Percentiles rank a stretch among this genome's conserved stretches.
These are phyloP conservation scores for Trichocomaceae sp. DNA, from an alignment of 2,329 filamentous ascomycete genomes.

Conservation along the genomic window DNA sequence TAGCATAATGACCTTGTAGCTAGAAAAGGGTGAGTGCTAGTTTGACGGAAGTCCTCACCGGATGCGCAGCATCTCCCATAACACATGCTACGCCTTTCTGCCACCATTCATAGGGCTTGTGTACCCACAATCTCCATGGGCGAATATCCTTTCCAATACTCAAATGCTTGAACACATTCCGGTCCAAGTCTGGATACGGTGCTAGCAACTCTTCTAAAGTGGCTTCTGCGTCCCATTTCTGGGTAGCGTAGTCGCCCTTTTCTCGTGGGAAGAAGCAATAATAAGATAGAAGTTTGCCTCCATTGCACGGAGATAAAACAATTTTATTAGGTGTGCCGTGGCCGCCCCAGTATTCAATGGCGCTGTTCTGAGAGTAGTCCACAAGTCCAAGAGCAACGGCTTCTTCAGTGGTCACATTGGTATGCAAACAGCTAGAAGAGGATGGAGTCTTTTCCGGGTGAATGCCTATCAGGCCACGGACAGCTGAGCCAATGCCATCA, in stretches of 20 bases:
- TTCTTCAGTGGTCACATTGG: constrained; percentile 58
- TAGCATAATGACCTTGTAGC: background rate
- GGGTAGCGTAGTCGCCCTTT: constrained; percentile 54
- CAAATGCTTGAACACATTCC: constrained; percentile 52
- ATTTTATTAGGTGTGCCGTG: constrained; percentile 61
- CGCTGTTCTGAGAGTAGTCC: constrained; percentile 55
- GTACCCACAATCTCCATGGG: constrained; percentile 54
- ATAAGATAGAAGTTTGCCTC: constrained; percentile 58
- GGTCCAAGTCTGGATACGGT: constrained; percentile 56
- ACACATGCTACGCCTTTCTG: constrained; percentile 49
- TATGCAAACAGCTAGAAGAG: constrained; percentile 57
- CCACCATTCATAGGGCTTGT: constrained; percentile 53
- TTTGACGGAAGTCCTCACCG: constrained; percentile 21
- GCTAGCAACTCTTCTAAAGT: constrained; percentile 55
- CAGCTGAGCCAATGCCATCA: constrained; percentile 61
- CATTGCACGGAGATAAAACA: constrained; percentile 62
- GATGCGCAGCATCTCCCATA: constrained; percentile 61
- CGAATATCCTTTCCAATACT: constrained; percentile 56
- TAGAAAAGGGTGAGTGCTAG: background rate
- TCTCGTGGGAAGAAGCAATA: constrained; percentile 63
- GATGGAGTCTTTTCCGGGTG: constrained; percentile 53
- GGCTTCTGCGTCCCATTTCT: constrained; percentile 53
- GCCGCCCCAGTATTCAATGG: constrained; percentile 66
- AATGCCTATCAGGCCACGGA: constrained; percentile 59
- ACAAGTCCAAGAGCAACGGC: constrained; percentile 54